These are phyloP conservation scores for Dioscorea cayenensis DNA, from an alignment of 116 monocot species.

Conservation along the genomic window DNA sequence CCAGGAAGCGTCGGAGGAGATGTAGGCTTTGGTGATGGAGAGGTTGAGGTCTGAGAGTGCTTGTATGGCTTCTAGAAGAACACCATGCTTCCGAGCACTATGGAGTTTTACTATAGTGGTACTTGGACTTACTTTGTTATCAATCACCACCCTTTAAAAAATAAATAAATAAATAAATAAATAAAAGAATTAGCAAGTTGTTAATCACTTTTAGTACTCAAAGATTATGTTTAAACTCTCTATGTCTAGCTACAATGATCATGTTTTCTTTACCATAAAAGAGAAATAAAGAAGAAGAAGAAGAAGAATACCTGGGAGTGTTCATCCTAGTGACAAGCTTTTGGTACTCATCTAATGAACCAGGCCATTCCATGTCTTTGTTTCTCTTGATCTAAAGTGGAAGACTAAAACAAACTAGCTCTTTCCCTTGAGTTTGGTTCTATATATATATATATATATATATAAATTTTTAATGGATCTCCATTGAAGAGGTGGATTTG, in stretches of 20 bases:
- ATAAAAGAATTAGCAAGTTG: too few relatives aligned
- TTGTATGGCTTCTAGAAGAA: constrained; percentile 39
- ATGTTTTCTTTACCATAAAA: too few relatives aligned
- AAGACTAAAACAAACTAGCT: too few relatives aligned
- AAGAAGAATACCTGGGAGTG: constrained; percentile 30
- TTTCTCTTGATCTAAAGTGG: too few relatives aligned
- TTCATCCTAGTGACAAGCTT: constrained; percentile 51
- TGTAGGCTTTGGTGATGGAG: constrained; percentile 41
- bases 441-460: too few relatives aligned
- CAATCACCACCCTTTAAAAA: constrained; percentile 44
- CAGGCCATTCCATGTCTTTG: constrained; percentile 1
- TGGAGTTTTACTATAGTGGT: constrained; percentile 42
- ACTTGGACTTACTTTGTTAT: constrained; percentile 32
- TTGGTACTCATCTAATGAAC: constrained; percentile 35
- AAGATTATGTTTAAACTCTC: too few relatives aligned
- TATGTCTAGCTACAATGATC: too few relatives aligned
- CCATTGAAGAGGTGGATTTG: too few relatives aligned
- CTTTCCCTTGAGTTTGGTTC: too few relatives aligned
- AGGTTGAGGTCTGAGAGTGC: constrained; percentile 45
- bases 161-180: neutral
- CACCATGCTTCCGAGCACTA: constrained; percentile 38
- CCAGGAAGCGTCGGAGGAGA: constrained; percentile 52
- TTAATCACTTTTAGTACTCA: too few relatives aligned
- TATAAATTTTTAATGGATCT: too few relatives aligned
- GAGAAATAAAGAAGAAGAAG: neutral